Base-by-base conservation (phyloP, 2,329 filamentous ascomycete species). In the Arthrobotrys sphaeroides region DNA sequence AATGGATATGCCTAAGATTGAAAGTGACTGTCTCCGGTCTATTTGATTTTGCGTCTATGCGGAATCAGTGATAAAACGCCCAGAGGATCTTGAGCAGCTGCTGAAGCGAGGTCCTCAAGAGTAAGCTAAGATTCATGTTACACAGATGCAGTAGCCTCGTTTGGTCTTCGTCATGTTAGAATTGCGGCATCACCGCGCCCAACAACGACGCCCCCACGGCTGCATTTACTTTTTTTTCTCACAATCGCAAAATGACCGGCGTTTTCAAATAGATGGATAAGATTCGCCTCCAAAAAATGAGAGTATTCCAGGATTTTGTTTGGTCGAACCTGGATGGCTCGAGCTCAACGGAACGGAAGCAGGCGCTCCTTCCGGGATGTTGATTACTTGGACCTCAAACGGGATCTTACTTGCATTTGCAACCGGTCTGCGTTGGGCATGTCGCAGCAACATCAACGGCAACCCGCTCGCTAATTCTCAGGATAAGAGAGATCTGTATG, bases 311-410 rank as follows among this genome's bases (percentile, higher is more conserved):
- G 18, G 31, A 10, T 5, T 6, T 38, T 38, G 33, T 55, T 55
- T 16, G 36, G 28, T 18, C 24, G 51, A n/a, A n/a, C n/a, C 9
- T 18, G 51, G 33, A 36, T 69, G 66, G 66, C 55, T 70, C 55
- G 66, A 70, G 66, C 66, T 70, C 66, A 28, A 62, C 60, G 45
- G 20, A 38, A 43, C 55, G 22, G 28, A 53, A 42, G 36, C 33
- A 43, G 36, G 55, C 55, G 38, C 36, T 60, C 55, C 55, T 60
- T 42, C 55, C 33, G 51, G 51, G 51, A 55, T 55, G 55, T 18
- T 61, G 66, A 70, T 70, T 70, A 70, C 66, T 70, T 9, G 45
- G 62, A 12, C n/a, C 51, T 38, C 51, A 53, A 55, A 55, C 66
- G 43, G 38, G 24, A 55, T 70, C 66, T 70, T 24, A 70, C 66